These are phyloP conservation scores for Golubevia pallescens DNA, from an alignment of 1,284 basidiomycete genomes.

Conservation along the genomic window DNA sequence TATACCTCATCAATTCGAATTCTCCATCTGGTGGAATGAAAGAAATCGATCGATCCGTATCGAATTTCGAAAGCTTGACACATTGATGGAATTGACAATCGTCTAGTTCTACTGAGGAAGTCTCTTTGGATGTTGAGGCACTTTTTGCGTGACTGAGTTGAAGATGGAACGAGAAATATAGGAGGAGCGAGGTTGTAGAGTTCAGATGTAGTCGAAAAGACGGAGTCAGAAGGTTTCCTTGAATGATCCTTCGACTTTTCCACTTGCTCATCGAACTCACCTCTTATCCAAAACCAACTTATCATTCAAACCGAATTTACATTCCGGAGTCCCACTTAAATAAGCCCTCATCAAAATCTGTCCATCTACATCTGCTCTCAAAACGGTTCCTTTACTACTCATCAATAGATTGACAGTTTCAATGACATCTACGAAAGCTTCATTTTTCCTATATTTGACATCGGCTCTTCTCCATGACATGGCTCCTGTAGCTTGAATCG, in stretches of 20 bases:
- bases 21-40: conserved; percentile 99
- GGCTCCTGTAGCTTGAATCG: conserved; percentile 90
- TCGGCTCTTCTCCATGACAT: conserved; percentile 91
- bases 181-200: neutral
- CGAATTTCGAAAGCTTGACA: conserved; percentile 91
- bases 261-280: too few species aligned
- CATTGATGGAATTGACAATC: conserved; percentile 99
- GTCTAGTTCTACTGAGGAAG: conserved; percentile 74
- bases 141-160: conserved; percentile 8
- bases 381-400: conserved; percentile 74
- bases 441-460: conserved; percentile 97
- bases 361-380: conserved; percentile 97
- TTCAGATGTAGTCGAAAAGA: too few species aligned
- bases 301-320: conserved; percentile 97
- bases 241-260: too few species aligned
- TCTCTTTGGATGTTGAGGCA: conserved; percentile 2
- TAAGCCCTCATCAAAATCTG: conserved; percentile 98
- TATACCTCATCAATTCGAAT: conserved; percentile 98
- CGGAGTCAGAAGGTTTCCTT: too few species aligned
- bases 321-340: conserved; percentile 91
- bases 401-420: conserved; percentile 94
- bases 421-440: conserved; percentile 96
- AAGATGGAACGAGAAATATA: too few species aligned
- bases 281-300: conserved; percentile 93
- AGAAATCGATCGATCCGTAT: conserved; percentile 87